Evolutionary conservation across 306 rosid species (phyloP), one percentile per base, ranked within the genome.

Genomic region (Arachis stenosperma): DNA sequence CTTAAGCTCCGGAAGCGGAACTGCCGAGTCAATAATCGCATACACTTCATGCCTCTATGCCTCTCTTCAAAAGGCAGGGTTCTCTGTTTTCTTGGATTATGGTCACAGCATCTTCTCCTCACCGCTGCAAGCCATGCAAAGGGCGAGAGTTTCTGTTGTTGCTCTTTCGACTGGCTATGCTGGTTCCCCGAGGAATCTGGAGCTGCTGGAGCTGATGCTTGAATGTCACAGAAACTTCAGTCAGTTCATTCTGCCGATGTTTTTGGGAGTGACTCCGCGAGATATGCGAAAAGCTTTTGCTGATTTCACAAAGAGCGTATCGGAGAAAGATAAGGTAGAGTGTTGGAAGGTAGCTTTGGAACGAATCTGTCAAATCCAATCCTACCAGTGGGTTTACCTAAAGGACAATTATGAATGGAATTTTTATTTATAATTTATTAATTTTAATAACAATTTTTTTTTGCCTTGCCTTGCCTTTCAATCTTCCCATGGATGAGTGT

Each of bases 171-270:
- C 2, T 12, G 3, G n/a, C 5, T 71, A 22, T 0, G 67, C 57
- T 5, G 2, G 4, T 29, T 71, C 75, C 0, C 30, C 9, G 30
- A 57, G 67, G 75, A 29, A 66, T 58, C 6, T 71, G 3, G 30
- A 29, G 0, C 29, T 43, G 51, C 37, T 66, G 10, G 17, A 43
- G 42, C 36, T 11, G 12, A 66, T 66, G 27, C 30, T 66, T 54
- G 12, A 46, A 46, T 30, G 39, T 29, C 36, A 10, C 43, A 57
- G 54, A 58, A 12, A 12, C 41, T 3, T 2, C 0, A 10, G 44
- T 7, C 67, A 30, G 30, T 40, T 71, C 11, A 46, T 58, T 43
- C 8, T 71, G 5, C 75, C 75, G 2, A 46, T 67, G n/a, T 67
- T 67, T 46, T 51, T 43, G 2, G 14, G 9, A 2, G 46, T 71